Base-by-base conservation (phyloP, 129 eudicot genomes). In the Glebionis coronaria region DNA sequence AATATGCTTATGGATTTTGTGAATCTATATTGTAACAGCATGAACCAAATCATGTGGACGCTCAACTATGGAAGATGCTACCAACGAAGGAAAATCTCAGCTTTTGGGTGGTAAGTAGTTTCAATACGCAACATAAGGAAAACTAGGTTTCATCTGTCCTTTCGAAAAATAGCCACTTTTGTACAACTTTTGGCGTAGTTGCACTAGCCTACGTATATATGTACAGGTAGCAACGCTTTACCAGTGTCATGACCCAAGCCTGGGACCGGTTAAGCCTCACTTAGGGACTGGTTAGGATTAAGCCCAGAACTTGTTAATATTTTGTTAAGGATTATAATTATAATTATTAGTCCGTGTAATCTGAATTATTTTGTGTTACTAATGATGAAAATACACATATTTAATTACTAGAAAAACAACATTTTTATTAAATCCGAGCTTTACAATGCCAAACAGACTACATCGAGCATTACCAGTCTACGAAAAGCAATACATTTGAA, bases 401-500 rank as follows among this genome's bases (percentile, higher is more conserved):
- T 12, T 20, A 59, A 56, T 4, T 40, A 42, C 56, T 3, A 9
- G 23, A 23, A 55, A 16, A 9, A 14, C 47, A 27, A 55, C 28
- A 20, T 73, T 28, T 28, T 45, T 4, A 46, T 54, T 9, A 29
- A 44, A 54, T n/a, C n/a, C 49, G 44, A 42, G 44, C 61, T 31
- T 58, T 58, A 70, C 74, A n/a, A 42, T 44, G 44, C 25, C 4
- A 50, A 27, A 67, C 15, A 71, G 4, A 71, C 38, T 68, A 53
- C 75, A 68, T 68, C 79, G 47, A 57, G 29, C 38, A n/a, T 16
- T 67, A 74, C 79, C 35, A n/a, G 45, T 56, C 44, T 66, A 65
- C 57, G 23, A 28, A 74, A 50, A 68, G 4, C 44, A 64, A 68
- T 25, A 76, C 75, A 68, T 61, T 58, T 15, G 63, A 68, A 19